A percentile compares a stretch with the other conserved stretches of the same genome.
Evolutionary conservation across 257 asterid genomes (phyloP).

Genomic region (Solanum appendiculatum): DNA sequence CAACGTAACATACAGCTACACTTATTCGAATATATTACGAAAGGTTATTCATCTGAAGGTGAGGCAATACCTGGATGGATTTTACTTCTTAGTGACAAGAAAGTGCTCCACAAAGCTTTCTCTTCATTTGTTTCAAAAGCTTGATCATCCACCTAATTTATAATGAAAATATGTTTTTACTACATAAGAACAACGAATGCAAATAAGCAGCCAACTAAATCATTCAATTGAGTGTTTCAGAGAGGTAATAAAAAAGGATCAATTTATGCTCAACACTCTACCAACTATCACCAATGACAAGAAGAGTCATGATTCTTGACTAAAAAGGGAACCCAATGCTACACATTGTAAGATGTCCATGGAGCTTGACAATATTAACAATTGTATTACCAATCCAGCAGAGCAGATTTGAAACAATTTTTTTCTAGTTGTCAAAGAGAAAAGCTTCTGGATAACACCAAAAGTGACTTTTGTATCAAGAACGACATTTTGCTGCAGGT

Average conservation of each 20-base stretch:
- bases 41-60: not conserved
- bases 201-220: not conserved
- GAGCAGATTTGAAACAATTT: not conserved
- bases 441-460: not conserved
- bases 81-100: conserved; percentile 50
- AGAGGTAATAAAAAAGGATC: not conserved
- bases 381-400: not conserved
- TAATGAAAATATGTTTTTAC: not conserved
- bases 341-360: not conserved
- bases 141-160: conserved; percentile 70
- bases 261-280: not conserved
- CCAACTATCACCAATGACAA: not conserved
- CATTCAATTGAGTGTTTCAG: not conserved
- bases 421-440: not conserved
- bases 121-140: conserved; percentile 77
- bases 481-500: not conserved
- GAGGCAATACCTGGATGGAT: conserved; percentile 49
- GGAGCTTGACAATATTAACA: not conserved
- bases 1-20: not conserved
- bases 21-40: not conserved
- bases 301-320: not conserved
- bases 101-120: conserved; percentile 71
- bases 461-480: not conserved
- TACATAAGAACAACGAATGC: not conserved
- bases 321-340: not conserved